Evolutionary conservation across 495 filamentous ascomycete species (phyloP).

Genomic region (Talaromyces liani): DNA sequence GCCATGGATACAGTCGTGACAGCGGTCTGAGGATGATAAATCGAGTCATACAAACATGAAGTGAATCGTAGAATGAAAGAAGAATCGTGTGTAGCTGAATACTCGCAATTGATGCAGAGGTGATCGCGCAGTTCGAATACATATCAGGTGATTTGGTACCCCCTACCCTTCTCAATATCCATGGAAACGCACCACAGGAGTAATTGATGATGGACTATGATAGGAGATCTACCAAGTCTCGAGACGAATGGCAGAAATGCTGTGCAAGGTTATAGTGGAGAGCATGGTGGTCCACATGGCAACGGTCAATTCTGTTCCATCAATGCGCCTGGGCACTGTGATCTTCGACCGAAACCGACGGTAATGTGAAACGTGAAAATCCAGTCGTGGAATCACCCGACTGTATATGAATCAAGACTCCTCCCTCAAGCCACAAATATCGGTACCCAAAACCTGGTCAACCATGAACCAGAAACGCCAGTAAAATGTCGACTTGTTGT

Average conservation of each 20-base stretch:
- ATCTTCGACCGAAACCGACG: too few relatives aligned
- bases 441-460: slow-evolving; percentile 36
- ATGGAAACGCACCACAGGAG: background rate
- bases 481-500: slow-evolving; percentile 63
- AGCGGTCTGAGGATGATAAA: background rate
- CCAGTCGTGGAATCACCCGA: too few relatives aligned
- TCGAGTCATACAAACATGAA: background rate
- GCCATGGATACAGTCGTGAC: background rate
- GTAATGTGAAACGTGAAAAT: too few relatives aligned
- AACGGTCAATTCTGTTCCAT: too few relatives aligned
- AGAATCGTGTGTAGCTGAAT: background rate
- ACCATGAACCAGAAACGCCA: slow-evolving; percentile 57
- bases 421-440: slow-evolving; percentile 45
- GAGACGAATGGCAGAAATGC: too few relatives aligned
- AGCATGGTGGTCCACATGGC: too few relatives aligned
- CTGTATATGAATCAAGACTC: slow-evolving; percentile 24
- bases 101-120: background rate
- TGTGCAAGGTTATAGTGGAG: too few relatives aligned
- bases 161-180: too few relatives aligned
- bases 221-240: too few relatives aligned
- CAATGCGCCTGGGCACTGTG: too few relatives aligned
- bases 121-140: background rate
- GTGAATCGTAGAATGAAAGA: background rate
- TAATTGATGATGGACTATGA: too few relatives aligned
- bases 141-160: too few relatives aligned